Percentiles rank a stretch among this genome's conserved stretches.
phyloP scores from a whole-genome alignment of 2,329 filamentous ascomycete species.

The Xylaria sp. region DNA sequence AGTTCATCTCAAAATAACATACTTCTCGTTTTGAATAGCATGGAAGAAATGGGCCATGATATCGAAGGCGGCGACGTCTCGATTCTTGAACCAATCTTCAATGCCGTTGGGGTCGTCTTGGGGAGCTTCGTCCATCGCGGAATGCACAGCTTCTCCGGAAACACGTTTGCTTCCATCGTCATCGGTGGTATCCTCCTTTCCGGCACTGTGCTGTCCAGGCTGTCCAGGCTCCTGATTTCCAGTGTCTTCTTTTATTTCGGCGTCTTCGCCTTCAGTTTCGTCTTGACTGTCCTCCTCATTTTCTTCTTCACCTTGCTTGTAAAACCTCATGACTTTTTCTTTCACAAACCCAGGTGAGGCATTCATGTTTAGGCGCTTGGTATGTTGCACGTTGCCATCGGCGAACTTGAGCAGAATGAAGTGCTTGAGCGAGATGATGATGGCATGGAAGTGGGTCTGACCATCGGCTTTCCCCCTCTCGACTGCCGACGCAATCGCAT shows the following conservation, averaged over 20 bases:
- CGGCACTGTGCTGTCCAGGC: neutral
- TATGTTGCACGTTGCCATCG: slow-evolving; percentile 14
- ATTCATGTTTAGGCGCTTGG: slow-evolving; percentile 3
- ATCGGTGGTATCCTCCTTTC: neutral
- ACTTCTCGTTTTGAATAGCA: slow-evolving; percentile 3
- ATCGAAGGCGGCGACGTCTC: neutral
- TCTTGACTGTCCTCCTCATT: neutral
- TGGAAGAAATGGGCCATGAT: slow-evolving; percentile 14
- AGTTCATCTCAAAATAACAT: neutral
- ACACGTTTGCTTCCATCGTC: too few species aligned
- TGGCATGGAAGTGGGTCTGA: slow-evolving; percentile 2
- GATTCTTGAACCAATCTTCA: neutral
- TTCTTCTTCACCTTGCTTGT: neutral
- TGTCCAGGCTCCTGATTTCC: neutral
- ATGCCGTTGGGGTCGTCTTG: too few species aligned
- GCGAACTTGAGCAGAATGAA: slow-evolving; percentile 12
- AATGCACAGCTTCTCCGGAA: too few species aligned
- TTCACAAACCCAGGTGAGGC: neutral
- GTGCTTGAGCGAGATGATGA: slow-evolving; percentile 14
- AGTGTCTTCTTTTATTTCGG: neutral
- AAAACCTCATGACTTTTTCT: neutral
- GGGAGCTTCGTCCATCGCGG: too few species aligned
- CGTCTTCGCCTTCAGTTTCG: neutral
- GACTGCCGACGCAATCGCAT: slow-evolving; percentile 16
- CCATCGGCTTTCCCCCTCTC: slow-evolving; percentile 9